Evolutionary conservation across 2,329 filamentous ascomycete genomes (phyloP).

Genomic region (Mycosphaerella sp.): DNA sequence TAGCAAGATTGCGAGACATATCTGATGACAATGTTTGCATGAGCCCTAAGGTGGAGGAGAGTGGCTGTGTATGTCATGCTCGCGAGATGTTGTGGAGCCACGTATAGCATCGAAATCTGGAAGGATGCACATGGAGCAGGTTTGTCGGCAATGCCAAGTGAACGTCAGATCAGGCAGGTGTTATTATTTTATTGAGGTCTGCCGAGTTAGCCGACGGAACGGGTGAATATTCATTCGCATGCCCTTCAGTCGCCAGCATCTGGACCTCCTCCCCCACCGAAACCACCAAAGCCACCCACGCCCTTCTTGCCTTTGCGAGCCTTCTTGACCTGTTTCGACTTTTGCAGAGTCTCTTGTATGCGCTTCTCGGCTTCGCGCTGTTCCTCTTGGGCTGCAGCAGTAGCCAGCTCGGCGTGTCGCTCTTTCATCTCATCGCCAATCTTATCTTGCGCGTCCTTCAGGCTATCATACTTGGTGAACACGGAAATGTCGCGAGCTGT

Average conservation of each 20-base stretch:
- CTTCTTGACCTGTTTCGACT: constrained; percentile 29
- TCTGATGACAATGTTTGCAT: no score
- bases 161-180: no score
- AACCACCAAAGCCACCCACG: constrained; percentile 18
- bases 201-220: no score
- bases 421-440: constrained; percentile 29
- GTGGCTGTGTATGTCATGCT: no score
- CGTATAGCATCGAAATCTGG: no score
- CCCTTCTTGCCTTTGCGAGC: constrained; percentile 28
- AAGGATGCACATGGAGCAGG: no score
- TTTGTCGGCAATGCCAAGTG: no score
- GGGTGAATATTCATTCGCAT: no score
- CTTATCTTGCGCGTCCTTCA: constrained; percentile 33
- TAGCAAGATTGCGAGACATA: no score
- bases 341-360: constrained; percentile 30
- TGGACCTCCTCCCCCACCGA: constrained; percentile 22
- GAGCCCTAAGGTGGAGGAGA: no score
- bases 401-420: constrained; percentile 31
- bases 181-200: no score
- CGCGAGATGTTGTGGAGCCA: no score
- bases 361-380: constrained; percentile 31
- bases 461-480: constrained; percentile 34
- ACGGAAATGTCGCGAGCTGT: constrained; percentile 33
- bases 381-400: constrained; percentile 33
- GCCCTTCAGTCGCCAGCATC: constrained; percentile 9